These are phyloP conservation scores for Solanum bukasovii DNA, from an alignment of 257 asterid genomes.

Conservation along the genomic window DNA sequence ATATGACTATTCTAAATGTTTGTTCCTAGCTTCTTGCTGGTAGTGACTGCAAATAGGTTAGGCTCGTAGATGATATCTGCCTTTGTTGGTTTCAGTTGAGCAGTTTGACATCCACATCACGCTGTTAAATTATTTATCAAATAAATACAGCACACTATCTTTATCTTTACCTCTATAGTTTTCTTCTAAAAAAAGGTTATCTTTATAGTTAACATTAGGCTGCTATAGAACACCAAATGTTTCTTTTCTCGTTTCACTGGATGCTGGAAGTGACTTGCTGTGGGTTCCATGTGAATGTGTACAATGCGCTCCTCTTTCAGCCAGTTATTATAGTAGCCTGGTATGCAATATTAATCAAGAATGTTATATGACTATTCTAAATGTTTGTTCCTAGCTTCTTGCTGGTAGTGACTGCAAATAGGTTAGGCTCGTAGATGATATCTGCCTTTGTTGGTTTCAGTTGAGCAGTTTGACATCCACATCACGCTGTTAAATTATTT, in stretches of 20 bases:
- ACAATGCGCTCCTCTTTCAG: conserved; percentile 75
- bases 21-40: too few relatives aligned
- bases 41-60: too few relatives aligned
- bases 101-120: too few relatives aligned
- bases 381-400: background rate
- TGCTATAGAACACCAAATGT: conserved; percentile 43
- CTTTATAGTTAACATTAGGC: too few relatives aligned
- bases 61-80: too few relatives aligned
- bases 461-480: background rate
- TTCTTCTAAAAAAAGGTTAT: too few relatives aligned
- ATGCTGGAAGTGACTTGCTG: conserved; percentile 83
- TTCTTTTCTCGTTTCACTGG: conserved; percentile 75
- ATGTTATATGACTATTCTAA: conserved; percentile 8
- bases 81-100: too few relatives aligned
- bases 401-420: background rate
- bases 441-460: background rate
- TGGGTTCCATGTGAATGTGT: conserved; percentile 88
- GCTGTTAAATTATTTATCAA: too few relatives aligned
- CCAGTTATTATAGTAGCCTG: conserved; percentile 65
- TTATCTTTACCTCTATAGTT: too few relatives aligned
- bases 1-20: too few relatives aligned
- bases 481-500: background rate
- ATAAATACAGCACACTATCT: too few relatives aligned
- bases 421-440: background rate
- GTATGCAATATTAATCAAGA: conserved; percentile 30